Evolutionary conservation across 2,329 filamentous ascomycete species (phyloP), one percentile per base, ranked within the genome.

Genomic region (Hypoxylon sp.): DNA sequence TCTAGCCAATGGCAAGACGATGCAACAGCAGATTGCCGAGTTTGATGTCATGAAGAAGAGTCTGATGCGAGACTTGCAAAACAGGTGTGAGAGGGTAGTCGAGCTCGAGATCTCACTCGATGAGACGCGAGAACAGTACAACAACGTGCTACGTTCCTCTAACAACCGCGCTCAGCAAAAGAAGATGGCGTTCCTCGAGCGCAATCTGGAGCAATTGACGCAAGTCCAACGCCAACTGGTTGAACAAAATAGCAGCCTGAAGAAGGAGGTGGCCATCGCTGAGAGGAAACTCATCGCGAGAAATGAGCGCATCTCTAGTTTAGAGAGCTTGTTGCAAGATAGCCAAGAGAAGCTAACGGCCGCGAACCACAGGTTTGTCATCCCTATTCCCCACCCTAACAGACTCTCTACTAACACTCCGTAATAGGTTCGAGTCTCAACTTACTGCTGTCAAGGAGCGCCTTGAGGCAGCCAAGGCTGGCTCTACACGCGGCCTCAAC

Each of bases 21-120:
- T 98, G 48, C 94, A 97, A 79, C 95, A 99, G 83, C 96, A 98
- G 83, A 97, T 99, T 80, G 93, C 95, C 65, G 96, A 99, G 79
- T 99, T 99, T 75, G 96, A 99, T 81, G 92, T 93, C 66, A 99
- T 99, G 94, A 99, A 99, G 90, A 99, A 99, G 89, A 97, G 93
- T 73, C 86, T 99, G 74, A 99, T 99, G 96, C 93, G 96, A 64
- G 96, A 99, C 81, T 85, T 99, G 72, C 96, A 99, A 82, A 98
- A 99, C 85, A 92, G 96, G 68, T 99, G 96, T 81, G 96, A 99
- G 84, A 91, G 96, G 73, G 94, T 99, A 35, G 96, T 99, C 17
- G 96, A 99, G 85, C 89, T 99, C 29, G 96, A 99, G 82, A 99
- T 99, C 76, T 97, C 93, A 37, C 88, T 99, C 55, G 96, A 99